These are phyloP conservation scores for Fusarium udum DNA, from an alignment of 2,329 filamentous ascomycete species.

Conservation along the genomic window DNA sequence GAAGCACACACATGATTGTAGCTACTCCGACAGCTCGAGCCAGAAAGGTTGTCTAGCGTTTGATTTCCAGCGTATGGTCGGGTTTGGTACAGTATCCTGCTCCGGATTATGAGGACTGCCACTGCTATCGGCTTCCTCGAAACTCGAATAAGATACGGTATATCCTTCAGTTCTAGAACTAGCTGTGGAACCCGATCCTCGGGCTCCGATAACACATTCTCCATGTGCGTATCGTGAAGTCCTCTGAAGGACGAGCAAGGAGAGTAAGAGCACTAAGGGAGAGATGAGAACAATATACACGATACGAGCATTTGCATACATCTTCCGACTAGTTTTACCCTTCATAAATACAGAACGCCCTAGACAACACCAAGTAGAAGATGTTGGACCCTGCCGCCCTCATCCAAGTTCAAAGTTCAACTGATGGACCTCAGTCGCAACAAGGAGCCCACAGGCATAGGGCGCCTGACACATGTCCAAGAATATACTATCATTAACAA, in stretches of 20 bases:
- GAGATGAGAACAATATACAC: neutral
- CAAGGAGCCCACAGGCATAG: neutral
- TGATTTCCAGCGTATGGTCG: no score
- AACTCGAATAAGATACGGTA: no score
- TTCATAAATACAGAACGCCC: no score
- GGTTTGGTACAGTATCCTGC: no score
- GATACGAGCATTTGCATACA: accelerated
- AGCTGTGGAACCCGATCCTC: accelerated
- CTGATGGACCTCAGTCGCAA: neutral
- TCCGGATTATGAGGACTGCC: neutral
- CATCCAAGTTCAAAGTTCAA: no score
- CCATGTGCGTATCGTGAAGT: neutral
- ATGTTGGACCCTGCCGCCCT: no score
- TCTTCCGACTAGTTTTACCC: no score
- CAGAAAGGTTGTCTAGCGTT: no score
- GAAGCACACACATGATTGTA: no score
- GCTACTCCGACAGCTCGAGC: no score
- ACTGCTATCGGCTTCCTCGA: neutral
- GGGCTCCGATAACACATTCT: neutral
- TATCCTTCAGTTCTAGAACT: neutral
- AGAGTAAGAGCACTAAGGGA: neutral
- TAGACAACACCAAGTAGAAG: neutral
- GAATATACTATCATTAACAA: neutral
- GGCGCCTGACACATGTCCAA: neutral
- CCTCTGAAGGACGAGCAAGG: neutral